A percentile compares a stretch with the other conserved stretches of the same genome.
These are phyloP conservation scores for Neurospora cerealis DNA, from an alignment of 495 filamentous ascomycete species.

Conservation along the genomic window DNA sequence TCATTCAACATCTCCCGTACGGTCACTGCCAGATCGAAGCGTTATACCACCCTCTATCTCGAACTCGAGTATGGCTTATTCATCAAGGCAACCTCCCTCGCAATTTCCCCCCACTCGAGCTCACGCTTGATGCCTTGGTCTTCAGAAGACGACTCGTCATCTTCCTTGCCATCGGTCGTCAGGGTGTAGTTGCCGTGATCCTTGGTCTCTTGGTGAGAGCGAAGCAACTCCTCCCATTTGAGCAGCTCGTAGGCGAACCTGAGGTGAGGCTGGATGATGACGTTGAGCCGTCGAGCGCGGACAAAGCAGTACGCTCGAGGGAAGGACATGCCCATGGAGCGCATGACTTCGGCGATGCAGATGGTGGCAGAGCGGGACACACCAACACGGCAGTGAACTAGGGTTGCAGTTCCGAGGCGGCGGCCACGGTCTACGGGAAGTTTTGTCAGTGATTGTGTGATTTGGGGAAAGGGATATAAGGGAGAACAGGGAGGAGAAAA, in stretches of 20 bases:
- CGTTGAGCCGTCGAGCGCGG: slow-evolving; percentile 70
- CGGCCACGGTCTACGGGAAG: slow-evolving; percentile 59
- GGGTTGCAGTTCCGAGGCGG: slow-evolving; percentile 64
- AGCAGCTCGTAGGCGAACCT: slow-evolving; percentile 62
- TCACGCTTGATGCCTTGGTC: slow-evolving; percentile 47
- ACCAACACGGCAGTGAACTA: slow-evolving; percentile 94
- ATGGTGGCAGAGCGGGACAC: slow-evolving; percentile 93
- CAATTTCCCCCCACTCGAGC: slow-evolving; percentile 82
- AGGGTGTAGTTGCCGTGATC: neutral
- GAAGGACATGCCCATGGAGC: slow-evolving; percentile 65
- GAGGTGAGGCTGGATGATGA: slow-evolving; percentile 55
- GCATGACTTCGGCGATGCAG: slow-evolving; percentile 97
- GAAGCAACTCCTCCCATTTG: slow-evolving; percentile 79
- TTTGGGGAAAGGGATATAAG: slow-evolving; percentile 1
- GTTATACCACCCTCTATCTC: neutral
- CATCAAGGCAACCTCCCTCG: slow-evolving; percentile 87
- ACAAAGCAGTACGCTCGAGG: slow-evolving; percentile 95
- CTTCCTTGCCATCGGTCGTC: slow-evolving; percentile 12
- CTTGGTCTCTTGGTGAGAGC: slow-evolving; percentile 5
- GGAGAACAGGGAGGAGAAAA: neutral
- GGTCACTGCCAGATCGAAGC: neutral
- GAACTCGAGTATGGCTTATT: slow-evolving; percentile 77
- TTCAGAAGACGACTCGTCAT: slow-evolving; percentile 12
- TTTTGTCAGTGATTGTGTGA: neutral
- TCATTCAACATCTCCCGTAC: neutral